A percentile compares a stretch with the other conserved stretches of the same genome.
Evolutionary conservation across 345 rosid genomes (phyloP).

Genomic region (Hibiscus syriacus): DNA sequence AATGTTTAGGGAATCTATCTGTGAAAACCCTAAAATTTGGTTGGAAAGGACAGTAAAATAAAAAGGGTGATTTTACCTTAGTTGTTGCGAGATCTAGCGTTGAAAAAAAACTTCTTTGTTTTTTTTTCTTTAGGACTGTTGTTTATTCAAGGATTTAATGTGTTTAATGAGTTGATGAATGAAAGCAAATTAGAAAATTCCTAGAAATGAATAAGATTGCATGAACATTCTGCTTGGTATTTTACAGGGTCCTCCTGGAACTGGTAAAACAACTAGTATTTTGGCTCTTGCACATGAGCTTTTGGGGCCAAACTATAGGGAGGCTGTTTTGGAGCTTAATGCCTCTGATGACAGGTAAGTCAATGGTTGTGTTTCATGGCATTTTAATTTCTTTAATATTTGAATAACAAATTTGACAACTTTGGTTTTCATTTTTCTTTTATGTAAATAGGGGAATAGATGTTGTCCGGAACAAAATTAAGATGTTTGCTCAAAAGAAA

Average conservation of each 20-base stretch:
- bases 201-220: neutral
- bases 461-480: slow-evolving; percentile 91
- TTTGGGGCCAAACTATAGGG: slow-evolving; percentile 67
- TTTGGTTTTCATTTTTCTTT: slow-evolving; percentile 8
- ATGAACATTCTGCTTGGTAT: neutral
- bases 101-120: neutral
- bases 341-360: slow-evolving; percentile 92
- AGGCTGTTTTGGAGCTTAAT: slow-evolving; percentile 88
- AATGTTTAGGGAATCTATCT: neutral
- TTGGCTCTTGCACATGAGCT: slow-evolving; percentile 96
- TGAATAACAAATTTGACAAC: neutral
- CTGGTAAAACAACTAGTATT: slow-evolving; percentile 94
- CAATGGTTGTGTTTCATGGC: neutral
- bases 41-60: neutral
- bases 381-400: neutral
- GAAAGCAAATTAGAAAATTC: neutral
- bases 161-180: neutral
- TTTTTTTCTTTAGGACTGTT: neutral
- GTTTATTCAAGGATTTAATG: neutral
- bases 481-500: slow-evolving; percentile 99
- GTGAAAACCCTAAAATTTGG: neutral
- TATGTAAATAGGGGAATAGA: slow-evolving; percentile 64
- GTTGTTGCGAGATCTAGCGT: neutral
- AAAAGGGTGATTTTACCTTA: neutral
- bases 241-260: slow-evolving; percentile 92